Evolutionary conservation across 345 rosid species (phyloP).

Genomic region (Eutrema yunnanense): DNA sequence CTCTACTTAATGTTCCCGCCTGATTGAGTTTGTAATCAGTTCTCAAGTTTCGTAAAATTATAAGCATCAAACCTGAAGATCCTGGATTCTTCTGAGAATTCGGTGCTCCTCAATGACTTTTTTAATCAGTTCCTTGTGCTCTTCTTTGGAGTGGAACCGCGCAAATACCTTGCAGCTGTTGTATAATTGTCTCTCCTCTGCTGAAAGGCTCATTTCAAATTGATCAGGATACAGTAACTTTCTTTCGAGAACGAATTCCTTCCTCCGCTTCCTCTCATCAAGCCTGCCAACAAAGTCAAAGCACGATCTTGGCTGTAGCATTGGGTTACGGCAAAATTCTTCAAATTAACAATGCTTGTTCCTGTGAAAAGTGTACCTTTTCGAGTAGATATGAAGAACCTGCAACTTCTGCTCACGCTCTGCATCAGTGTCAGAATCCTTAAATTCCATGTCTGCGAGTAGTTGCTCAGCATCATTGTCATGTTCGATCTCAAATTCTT

Average conservation of each 20-base stretch:
- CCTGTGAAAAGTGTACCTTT: conserved; percentile 45
- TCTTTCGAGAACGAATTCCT: conserved; percentile 81
- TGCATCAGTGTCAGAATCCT: conserved; percentile 63
- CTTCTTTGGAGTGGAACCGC: conserved; percentile 82
- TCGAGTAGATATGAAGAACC: conserved; percentile 74
- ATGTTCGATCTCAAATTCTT: conserved; percentile 91
- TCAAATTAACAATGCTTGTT: not conserved
- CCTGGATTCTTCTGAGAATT: conserved; percentile 67
- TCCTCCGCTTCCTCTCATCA: conserved; percentile 96
- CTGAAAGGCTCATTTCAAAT: conserved; percentile 62
- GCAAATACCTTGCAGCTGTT: conserved; percentile 69
- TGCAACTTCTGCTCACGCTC: conserved; percentile 75
- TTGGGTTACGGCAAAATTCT: not conserved
- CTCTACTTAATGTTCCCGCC: not conserved
- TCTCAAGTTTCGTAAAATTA: not conserved
- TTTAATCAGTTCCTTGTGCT: conserved; percentile 66
- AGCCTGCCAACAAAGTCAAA: conserved; percentile 50
- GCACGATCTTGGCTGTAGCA: not conserved
- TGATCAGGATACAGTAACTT: conserved; percentile 68
- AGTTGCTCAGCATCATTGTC: conserved; percentile 95
- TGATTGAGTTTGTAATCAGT: conserved; percentile 3
- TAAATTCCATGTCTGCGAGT: conserved; percentile 93
- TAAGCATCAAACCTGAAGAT: conserved; percentile 66
- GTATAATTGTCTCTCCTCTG: conserved; percentile 65
- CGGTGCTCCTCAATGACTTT: conserved; percentile 65